Base-by-base conservation (phyloP, 2,329 filamentous ascomycete genomes). In the Xylariaceae sp. region DNA sequence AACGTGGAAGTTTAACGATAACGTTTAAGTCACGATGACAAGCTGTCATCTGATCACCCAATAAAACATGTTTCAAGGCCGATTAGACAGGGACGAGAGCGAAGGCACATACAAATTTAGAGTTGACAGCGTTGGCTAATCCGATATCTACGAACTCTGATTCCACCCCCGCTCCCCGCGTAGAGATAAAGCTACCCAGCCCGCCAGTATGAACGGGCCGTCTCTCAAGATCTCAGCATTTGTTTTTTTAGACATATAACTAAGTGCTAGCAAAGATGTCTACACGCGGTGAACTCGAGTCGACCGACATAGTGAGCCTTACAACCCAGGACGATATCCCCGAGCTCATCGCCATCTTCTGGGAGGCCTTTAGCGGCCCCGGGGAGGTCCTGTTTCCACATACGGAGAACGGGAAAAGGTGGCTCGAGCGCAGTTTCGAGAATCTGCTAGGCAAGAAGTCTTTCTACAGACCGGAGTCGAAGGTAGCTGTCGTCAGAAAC, bases 381-480 rank as follows among this genome's bases (percentile, higher is more conserved):
- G 66, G 57, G 4, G 65, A 65, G 41, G 40, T 54, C 16, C 47
- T 63, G 12, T 68, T 69, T 42, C 65, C 63, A 3, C 65, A 64
- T 10, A 65, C 60, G 10, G 61, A 66, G 1, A 54, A 47, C 26
- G 65, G 63, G 7, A 63, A 61, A 20, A 54, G 53, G 37, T 68
- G 63, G 65, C 57, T 68, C 1, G 54, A 65, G 52, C 61, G 65
- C 44, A 65, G 62, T 44, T 68, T 69, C 40, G 48, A 64, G 37
- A 67, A 65, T 42, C 66, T 65, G 52, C 52, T 68, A 2, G 56
- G 59, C 40, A 51, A 54, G 32, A 58, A 57, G 43, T 67, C 63
- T 18, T 63, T 61, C 32, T 67, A 64, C 42, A 62, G 53, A 19
- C 57, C 63, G 2, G 57, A 65, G 50, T 50, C 54, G 18, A 64